Conservation (phyloP, 2,329 filamentous ascomycete species). For the Calonectria leucothoes region DNA sequence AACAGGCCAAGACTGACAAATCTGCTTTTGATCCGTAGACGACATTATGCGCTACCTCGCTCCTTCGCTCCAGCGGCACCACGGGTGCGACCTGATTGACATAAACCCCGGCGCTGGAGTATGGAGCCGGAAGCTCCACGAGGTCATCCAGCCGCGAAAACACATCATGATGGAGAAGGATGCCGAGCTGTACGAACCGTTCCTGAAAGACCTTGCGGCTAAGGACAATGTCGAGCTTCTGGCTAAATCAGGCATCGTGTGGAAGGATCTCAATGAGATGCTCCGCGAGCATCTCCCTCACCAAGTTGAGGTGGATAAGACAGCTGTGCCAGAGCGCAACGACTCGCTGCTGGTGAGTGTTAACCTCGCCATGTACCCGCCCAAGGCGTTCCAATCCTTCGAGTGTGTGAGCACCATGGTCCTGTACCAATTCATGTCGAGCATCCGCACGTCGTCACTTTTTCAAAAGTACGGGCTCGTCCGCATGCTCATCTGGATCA, state of each 20-base stretch:
- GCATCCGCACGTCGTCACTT: conserved; percentile 67
- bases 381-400: conserved; percentile 62
- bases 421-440: conserved; percentile 70
- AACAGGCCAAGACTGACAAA: neutral
- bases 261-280: conserved; percentile 67
- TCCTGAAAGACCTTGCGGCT: conserved; percentile 69
- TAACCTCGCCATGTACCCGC: conserved; percentile 70
- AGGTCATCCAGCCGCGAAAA: conserved; percentile 79
- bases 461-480: conserved; percentile 84
- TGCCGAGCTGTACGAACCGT: conserved; percentile 64
- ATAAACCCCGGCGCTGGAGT: conserved; percentile 84
- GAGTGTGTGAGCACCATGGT: conserved; percentile 68
- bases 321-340: conserved; percentile 66
- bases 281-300: conserved; percentile 64
- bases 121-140: conserved; percentile 82
- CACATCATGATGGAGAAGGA: conserved; percentile 88
- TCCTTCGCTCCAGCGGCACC: conserved; percentile 74
- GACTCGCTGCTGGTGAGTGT: conserved; percentile 79
- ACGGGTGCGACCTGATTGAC: conserved; percentile 87
- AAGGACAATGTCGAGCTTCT: conserved; percentile 62
- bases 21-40: conserved; percentile 56
- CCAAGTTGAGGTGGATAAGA: conserved; percentile 57
- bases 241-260: conserved; percentile 68
- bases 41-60: conserved; percentile 78
- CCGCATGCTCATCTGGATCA: conserved; percentile 81